Base-by-base conservation (phyloP, 345 rosid species). In the Gossypium raimondii region DNA sequence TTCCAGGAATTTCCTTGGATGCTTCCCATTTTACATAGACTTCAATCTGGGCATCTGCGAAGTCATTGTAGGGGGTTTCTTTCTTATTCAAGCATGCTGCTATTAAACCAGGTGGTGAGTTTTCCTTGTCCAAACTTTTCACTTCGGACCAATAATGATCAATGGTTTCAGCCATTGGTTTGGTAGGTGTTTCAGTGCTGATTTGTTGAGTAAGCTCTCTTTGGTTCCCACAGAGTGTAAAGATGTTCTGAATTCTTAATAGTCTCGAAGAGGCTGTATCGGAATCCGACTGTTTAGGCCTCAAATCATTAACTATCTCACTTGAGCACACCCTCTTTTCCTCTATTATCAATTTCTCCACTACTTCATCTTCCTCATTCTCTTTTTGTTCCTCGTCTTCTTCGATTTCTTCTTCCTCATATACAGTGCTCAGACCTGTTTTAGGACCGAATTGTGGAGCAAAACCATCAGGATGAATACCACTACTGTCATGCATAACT, bases 161-260 rank as follows among this genome's bases (percentile, higher is more conserved):
- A 58, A 68, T 55, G 43, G 76, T 81, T 81, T 81, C 81, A 5
- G 71, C 17, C 58, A 67, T 73, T 62, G 20, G 22, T 45, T 74
- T 61, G 20, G 74, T 72, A 76, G 76, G 78, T 48, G 68, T 43
- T 45, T 86, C 90, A 17, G 84, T 84, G 69, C 79, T 87, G 22
- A 44, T 67, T 60, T 90, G 88, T 53, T 92, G 95, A 74, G 84
- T 86, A 16, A 94, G 82, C 88, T 95, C 98, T 80, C 99, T 88
- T 70, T 93, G 82, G 85, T 93, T 93, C 38, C 99, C 99, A 72
- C 99, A 95, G 10, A 95, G 96, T 1, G 98, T 91, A 73, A 95
- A 95, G 47, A 95, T 93, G 67, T 87, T 95, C 58, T 95, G 94
- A 62, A 95, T 93, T 73, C 99, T 89, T 63, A 78, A 3, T 47